Conservation (phyloP, 306 rosid genomes). For the Gastrolobium bilobum region DNA sequence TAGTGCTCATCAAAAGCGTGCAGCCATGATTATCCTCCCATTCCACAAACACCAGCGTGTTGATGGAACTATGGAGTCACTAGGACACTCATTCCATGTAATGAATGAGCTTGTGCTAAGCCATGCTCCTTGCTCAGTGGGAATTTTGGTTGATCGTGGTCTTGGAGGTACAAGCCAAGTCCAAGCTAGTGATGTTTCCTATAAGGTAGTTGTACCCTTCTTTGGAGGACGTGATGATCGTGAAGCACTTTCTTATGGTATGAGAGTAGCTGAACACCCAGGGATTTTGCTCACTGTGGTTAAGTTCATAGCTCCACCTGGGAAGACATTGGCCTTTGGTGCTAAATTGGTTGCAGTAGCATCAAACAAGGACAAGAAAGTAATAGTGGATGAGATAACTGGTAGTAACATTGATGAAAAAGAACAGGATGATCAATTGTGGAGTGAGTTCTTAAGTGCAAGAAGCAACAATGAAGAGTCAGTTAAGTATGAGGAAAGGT, state of each 20-base stretch:
- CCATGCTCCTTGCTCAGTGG: constrained; percentile 78
- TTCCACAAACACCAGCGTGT: constrained; percentile 73
- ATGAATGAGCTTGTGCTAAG: constrained; percentile 64
- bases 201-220: constrained; percentile 52
- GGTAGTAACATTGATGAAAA: constrained; percentile 31
- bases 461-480: constrained; percentile 46
- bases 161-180: constrained; percentile 79
- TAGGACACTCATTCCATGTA: constrained; percentile 56
- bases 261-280: constrained; percentile 79
- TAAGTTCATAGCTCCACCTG: constrained; percentile 47
- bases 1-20: constrained; percentile 71
- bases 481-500: constrained; percentile 54
- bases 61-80: constrained; percentile 71
- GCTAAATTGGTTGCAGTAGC: constrained; percentile 53
- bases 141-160: constrained; percentile 73
- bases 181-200: constrained; percentile 69
- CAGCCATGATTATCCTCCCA: constrained; percentile 67
- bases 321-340: constrained; percentile 59
- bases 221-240: constrained; percentile 77
- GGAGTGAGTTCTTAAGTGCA: constrained; percentile 50
- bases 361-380: constrained; percentile 36
- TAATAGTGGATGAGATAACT: not conserved
- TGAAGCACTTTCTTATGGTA: constrained; percentile 73
- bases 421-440: constrained; percentile 50
- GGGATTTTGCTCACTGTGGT: constrained; percentile 60